phyloP scores from a whole-genome alignment of 768 basidiomycete species.

The Hirschioporus abietinus region DNA sequence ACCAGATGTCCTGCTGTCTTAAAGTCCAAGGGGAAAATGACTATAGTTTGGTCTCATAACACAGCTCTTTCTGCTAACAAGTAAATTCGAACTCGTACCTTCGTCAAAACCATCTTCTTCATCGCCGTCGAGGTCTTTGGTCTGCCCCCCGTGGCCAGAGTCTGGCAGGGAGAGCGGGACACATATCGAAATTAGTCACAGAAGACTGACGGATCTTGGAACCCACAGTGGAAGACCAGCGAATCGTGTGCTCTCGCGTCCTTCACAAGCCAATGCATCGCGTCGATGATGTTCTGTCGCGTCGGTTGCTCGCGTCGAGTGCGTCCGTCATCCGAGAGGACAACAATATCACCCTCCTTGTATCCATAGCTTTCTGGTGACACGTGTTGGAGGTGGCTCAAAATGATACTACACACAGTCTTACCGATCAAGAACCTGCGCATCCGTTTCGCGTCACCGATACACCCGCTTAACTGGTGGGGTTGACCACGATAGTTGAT shows the following conservation, averaged over 20 bases:
- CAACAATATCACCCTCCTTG: conserved; percentile 48
- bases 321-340: conserved; percentile 44
- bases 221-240: conserved; percentile 67
- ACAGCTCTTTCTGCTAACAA: background rate
- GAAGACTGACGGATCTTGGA: background rate
- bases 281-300: conserved; percentile 47
- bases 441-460: conserved; percentile 45
- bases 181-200: background rate
- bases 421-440: conserved; percentile 31
- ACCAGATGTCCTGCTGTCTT: conserved; percentile 70
- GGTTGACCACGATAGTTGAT: conserved; percentile 38
- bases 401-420: background rate
- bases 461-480: conserved; percentile 37
- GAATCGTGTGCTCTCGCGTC: conserved; percentile 67
- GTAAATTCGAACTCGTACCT: conserved; percentile 31
- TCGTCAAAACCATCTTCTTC: conserved; percentile 80
- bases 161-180: conserved; percentile 33
- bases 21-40: conserved; percentile 89
- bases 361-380: conserved; percentile 39
- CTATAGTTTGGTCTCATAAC: conserved; percentile 26
- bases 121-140: conserved; percentile 70
- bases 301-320: conserved; percentile 45
- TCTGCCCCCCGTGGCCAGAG: conserved; percentile 96
- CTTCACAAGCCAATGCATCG: conserved; percentile 62
- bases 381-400: background rate